Conservation (phyloP, 2,329 filamentous ascomycete genomes). For the Xylariomycetidae sp. region DNA sequence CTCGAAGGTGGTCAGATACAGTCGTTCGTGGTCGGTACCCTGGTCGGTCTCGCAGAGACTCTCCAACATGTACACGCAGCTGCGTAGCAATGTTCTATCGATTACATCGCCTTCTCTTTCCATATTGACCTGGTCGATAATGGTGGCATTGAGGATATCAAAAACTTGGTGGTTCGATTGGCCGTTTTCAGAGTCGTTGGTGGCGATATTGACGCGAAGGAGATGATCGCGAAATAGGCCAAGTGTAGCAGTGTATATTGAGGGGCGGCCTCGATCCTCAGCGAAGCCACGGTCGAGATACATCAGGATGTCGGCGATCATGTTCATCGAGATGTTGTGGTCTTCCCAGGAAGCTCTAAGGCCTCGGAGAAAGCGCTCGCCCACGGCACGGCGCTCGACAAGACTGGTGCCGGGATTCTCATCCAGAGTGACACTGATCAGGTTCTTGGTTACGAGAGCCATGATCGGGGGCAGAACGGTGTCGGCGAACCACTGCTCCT, state of each 20-base stretch:
- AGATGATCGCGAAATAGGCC: slow-evolving; percentile 84
- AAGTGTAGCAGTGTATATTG: slow-evolving; percentile 81
- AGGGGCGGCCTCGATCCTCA: slow-evolving; percentile 61
- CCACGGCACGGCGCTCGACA: slow-evolving; percentile 72
- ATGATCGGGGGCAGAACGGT: slow-evolving; percentile 68
- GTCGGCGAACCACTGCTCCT: slow-evolving; percentile 71
- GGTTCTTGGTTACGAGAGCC: slow-evolving; percentile 61
- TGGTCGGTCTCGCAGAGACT: slow-evolving; percentile 75
- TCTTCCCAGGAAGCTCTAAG: slow-evolving; percentile 79
- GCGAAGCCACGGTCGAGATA: slow-evolving; percentile 89
- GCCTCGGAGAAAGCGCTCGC: slow-evolving; percentile 74
- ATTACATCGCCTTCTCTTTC: slow-evolving; percentile 87
- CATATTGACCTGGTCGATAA: slow-evolving; percentile 88
- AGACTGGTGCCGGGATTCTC: slow-evolving; percentile 54
- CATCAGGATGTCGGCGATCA: slow-evolving; percentile 95
- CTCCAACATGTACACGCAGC: slow-evolving; percentile 85
- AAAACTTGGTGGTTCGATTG: slow-evolving; percentile 53
- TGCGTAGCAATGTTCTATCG: slow-evolving; percentile 73
- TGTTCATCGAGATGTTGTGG: slow-evolving; percentile 89
- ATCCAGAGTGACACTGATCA: slow-evolving; percentile 56
- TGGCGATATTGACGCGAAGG: slow-evolving; percentile 52
- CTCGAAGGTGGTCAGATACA: slow-evolving; percentile 83
- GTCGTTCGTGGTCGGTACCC: slow-evolving; percentile 70
- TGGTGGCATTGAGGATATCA: slow-evolving; percentile 70
- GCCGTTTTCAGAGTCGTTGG: too few relatives aligned